Base-by-base conservation (phyloP, 768 basidiomycete genomes). In the Psilocybe sp. region DNA sequence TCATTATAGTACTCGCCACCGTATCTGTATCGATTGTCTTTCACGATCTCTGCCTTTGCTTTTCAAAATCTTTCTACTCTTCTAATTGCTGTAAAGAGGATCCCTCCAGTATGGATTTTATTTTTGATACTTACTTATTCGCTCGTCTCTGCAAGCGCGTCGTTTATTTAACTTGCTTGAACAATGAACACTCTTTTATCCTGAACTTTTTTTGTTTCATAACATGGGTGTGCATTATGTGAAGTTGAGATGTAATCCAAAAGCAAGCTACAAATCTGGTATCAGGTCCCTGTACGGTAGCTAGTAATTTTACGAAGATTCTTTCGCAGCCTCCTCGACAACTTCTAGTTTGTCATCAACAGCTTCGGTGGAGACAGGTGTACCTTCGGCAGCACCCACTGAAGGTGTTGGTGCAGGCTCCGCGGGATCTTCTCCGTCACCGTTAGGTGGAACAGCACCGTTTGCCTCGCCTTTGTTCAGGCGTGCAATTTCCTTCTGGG, bases 401-500 rank as follows among this genome's bases (percentile, higher is more conserved):
- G 69, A 64, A 12, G 78, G 72, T 7, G 77, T 78, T 0, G 75
- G 60, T 5, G 64, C 61, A 15, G 77, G 67, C 50, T 82, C 82
- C n/a, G 69, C 54, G 16, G 78, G 75, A 4, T 58, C 53, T 58
- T 76, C 78, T 16, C 55, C 70, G 9, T 59, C 64, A 36, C 64
- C 73, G 44, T 72, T 72, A 2, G 73, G 69, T n/a, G 71, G 69
- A 3, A 63, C 57, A 28, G 60, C 59, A 39, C 73, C 72, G 44
- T 65, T 50, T 20, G 57, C 55, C 4, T 68, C 70, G n/a, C 51
- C 67, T 12, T 80, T 79, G 47, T 69, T 75, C 48, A 92, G 74
- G 44, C 81, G 80, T 57, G 78, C 70, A 62, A 93, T 89, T 55
- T 87, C 80, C 12, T 76, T 78, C 65, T 92, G 87, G 11, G 87